Evolutionary conservation across 2,329 filamentous ascomycete genomes (phyloP), one percentile per base, ranked within the genome.

Genomic region (Phoma sp.): DNA sequence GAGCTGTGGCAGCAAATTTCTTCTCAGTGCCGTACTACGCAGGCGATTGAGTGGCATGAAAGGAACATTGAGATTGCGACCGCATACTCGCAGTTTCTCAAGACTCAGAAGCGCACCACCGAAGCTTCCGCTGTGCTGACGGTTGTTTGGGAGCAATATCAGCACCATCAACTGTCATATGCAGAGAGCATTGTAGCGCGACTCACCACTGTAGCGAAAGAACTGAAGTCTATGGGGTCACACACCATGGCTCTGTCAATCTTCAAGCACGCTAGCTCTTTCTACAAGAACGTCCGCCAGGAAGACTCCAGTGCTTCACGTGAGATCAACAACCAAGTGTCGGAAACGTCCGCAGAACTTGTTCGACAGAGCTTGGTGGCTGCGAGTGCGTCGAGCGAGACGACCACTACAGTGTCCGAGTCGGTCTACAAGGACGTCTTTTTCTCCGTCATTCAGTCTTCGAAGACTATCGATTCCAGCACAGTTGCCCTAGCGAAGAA

Each of bases 1-100:
- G 78, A 82, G 54, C 74, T 81, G 4, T 84, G 82, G 82, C 77
- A 80, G 64, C 77, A 77, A n/a, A 71, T 79, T 2, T 81, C 78
- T n/a, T 74, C 74, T 36, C 77, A 78, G 50, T 81, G 76, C 54
- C 79, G 78, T 22, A 66, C 69, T 9, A 74, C 77, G 22, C 74
- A 74, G 36, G 77, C 78, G 1, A 65, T 76, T 4, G 73, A 79
- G 33, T 81, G 76, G 76, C 80, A 82, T 50, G 74, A 80, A 63
- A 76, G 74, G 63, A 82, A 82, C 61, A 70, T 82, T 22, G 74
- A 79, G 44, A 69, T 78, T 19, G 75, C 79, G 5, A 70, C 80
- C n/a, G 69, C 72, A 1, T 84, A 83, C 57, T 74, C 78, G 6
- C 73, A 75, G 17, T 83, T 81, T 60, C 64, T 84, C n/a, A 74